phyloP scores from a whole-genome alignment of 306 rosid species.

The Betula pendula region DNA sequence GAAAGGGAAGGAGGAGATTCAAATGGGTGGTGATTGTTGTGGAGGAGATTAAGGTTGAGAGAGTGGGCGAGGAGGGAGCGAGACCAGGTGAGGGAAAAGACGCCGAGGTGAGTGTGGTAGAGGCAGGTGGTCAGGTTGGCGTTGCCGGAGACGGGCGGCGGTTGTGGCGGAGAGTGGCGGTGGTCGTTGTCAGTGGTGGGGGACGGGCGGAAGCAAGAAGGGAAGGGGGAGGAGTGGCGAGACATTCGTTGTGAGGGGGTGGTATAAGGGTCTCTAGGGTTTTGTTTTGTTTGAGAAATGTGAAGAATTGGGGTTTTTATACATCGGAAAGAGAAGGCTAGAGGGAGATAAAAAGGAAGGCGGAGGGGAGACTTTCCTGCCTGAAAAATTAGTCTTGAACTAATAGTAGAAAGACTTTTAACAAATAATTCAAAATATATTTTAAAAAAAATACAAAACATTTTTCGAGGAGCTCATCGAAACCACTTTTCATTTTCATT shows the following conservation, averaged over 20 bases:
- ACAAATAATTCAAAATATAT: too few relatives aligned
- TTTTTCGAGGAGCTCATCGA: too few relatives aligned
- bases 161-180: constrained; percentile 26
- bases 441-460: too few relatives aligned
- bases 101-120: constrained; percentile 71
- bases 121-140: constrained; percentile 72
- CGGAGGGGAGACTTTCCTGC: background rate
- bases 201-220: constrained; percentile 64
- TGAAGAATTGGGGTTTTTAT: background rate
- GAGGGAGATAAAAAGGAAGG: background rate
- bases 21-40: constrained; percentile 42
- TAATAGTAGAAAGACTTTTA: too few relatives aligned
- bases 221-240: constrained; percentile 46
- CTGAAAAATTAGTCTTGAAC: background rate
- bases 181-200: background rate
- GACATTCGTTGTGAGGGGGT: constrained; percentile 32
- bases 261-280: background rate
- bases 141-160: constrained; percentile 52
- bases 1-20: constrained; percentile 55
- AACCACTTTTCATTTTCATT: too few relatives aligned
- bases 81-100: constrained; percentile 81
- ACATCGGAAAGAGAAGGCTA: background rate
- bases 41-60: constrained; percentile 60
- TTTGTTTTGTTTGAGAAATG: background rate
- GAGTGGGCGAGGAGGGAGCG: constrained; percentile 83